Conservation (phyloP, 2,329 filamentous ascomycete genomes). For the Calonectria honghensis region DNA sequence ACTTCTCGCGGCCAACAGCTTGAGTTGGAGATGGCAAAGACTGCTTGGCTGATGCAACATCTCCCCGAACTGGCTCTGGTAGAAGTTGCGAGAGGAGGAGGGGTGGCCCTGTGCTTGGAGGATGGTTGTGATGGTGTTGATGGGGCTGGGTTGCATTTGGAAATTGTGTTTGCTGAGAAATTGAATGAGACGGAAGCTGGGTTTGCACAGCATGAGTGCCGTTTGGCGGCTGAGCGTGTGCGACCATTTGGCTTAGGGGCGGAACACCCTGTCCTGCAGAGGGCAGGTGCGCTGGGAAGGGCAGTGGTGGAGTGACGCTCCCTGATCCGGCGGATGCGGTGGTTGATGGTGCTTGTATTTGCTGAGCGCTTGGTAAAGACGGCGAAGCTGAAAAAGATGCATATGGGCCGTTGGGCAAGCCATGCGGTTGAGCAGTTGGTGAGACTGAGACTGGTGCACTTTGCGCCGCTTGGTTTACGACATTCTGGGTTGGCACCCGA, state of each 20-base stretch:
- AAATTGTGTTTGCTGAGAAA: constrained; percentile 6
- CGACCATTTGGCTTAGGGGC: constrained; percentile 5
- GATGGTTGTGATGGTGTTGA: constrained; percentile 1
- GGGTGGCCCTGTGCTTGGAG: not conserved
- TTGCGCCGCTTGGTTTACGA: not conserved
- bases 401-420: not conserved
- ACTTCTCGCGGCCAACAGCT: constrained; percentile 50
- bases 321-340: not conserved
- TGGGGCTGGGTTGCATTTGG: not conserved
- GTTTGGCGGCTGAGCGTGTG: constrained; percentile 20
- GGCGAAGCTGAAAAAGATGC: constrained; percentile 1
- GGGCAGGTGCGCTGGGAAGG: constrained; percentile 29
- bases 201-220: constrained; percentile 24
- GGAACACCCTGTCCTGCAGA: constrained; percentile 23
- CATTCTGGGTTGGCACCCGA: not conserved
- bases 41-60: not conserved
- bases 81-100: not conserved
- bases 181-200: constrained; percentile 9
- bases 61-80: constrained; percentile 1
- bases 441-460: constrained; percentile 1
- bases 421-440: not conserved
- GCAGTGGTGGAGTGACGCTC: constrained; percentile 18
- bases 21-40: constrained; percentile 11
- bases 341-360: constrained; percentile 1
- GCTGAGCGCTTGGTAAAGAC: not conserved